Evolutionary conservation across 2,329 filamentous ascomycete genomes (phyloP), one percentile per base, ranked within the genome.

Genomic region (Didymosphaeria variabile): DNA sequence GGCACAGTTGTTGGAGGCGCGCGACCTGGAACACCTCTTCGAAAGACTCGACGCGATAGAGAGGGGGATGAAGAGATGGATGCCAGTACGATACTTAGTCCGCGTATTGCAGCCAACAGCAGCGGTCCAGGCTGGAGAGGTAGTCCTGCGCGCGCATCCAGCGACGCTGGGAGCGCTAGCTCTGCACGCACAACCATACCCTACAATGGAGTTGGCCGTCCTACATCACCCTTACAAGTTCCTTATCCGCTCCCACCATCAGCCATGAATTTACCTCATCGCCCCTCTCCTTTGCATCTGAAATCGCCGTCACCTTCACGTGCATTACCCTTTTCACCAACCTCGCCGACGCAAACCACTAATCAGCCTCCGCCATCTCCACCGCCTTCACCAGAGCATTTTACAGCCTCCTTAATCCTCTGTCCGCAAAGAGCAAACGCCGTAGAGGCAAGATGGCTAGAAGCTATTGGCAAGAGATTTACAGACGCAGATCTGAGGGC

Each of bases 371-470:
- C 44, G 50, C 60, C 29, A 50, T 63, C 29, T 50, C 60, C 23
- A 58, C 54, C 26, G 60, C 59, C 50, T 46, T 57, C 58, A 15
- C 50, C 32, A 1, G 62, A 69, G 9, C 59, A 69, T 36, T 77
- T 73, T 55, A 67, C 70, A 4, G 64, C 73, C 10, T 70, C 68
- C 17, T 63, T 78, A 58, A 91, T 97, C 61, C 83, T 91, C 23
- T 90, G 91, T 61, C 92, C 94, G 1, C 91, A 91, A 65, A 90
- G 90, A 66, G 91, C 93, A 1, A 92, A 90, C 1, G 89, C 91
- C 15, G 84, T 90, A 49, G 93, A 97, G 78, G 91, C 90, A 1
- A 84, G 91, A 19, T 97, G 86, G 85, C 76, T 89, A 1, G 84
- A 82, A 56, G 77, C 79, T 55, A 78, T 79, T 40, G 70, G 73